phyloP scores from a whole-genome alignment of 164 flowering plant genomes.

The Vitis rupestris region DNA sequence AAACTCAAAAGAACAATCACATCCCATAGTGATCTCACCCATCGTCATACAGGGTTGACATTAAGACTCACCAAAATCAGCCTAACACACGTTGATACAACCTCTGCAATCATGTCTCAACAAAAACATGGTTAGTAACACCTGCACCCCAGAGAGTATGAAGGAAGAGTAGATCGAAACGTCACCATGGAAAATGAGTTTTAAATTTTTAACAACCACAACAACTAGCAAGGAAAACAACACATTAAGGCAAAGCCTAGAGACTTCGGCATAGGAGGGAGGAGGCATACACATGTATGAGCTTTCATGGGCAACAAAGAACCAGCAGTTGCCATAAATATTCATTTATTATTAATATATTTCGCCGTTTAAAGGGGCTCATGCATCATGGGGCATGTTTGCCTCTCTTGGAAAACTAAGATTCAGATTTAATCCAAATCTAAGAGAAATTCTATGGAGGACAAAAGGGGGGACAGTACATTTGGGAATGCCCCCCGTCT shows the following conservation, averaged over 20 bases:
- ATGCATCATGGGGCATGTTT: neutral
- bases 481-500: neutral
- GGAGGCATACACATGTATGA: neutral
- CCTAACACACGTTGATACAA: too few species aligned
- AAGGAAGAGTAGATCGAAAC: too few species aligned
- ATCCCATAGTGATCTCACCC: too few species aligned
- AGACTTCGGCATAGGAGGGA: too few species aligned
- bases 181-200: neutral
- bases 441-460: neutral
- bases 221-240: neutral
- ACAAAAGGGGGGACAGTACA: neutral
- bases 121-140: too few species aligned
- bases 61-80: too few species aligned
- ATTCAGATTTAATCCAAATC: neutral
- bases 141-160: too few species aligned
- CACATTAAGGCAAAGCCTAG: too few species aligned
- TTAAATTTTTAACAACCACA: neutral
- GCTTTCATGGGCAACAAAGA: neutral
- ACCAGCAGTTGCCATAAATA: neutral
- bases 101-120: too few species aligned
- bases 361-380: too few species aligned
- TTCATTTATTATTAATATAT: neutral
- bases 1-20: too few species aligned
- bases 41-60: too few species aligned
- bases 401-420: conserved; percentile 1